Evolutionary conservation across 306 rosid species (phyloP).

Genomic region (Ziziphus jujuba): DNA sequence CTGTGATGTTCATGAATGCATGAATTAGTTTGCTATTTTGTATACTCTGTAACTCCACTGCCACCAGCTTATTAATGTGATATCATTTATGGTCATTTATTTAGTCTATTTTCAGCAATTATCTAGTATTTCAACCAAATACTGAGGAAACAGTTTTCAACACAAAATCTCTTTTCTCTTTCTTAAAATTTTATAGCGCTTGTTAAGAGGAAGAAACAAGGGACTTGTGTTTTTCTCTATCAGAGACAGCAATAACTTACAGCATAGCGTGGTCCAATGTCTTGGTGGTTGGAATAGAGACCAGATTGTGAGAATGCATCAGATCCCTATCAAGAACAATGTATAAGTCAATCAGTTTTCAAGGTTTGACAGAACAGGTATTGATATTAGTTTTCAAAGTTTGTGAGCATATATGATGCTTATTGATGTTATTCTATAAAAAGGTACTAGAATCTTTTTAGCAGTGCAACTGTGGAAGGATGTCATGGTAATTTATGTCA

Average conservation of each 20-base stretch:
- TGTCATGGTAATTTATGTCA: neutral
- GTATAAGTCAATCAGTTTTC: conserved; percentile 7
- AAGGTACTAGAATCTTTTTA: neutral
- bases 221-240: neutral
- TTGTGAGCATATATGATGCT: neutral
- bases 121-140: too few species aligned
- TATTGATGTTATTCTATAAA: neutral
- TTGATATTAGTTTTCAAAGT: too few species aligned
- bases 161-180: too few species aligned
- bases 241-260: conserved; percentile 54
- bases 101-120: too few species aligned
- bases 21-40: too few species aligned
- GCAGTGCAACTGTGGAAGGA: neutral
- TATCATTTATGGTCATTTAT: too few species aligned
- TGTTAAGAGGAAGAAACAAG: too few species aligned
- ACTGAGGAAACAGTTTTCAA: too few species aligned
- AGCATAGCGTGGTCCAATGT: conserved; percentile 93
- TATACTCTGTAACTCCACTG: too few species aligned
- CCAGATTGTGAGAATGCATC: conserved; percentile 96
- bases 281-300: conserved; percentile 90
- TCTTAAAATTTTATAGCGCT: too few species aligned
- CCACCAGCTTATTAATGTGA: too few species aligned
- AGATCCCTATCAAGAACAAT: conserved; percentile 62
- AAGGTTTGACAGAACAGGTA: neutral
- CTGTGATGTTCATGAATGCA: conserved; percentile 34